Evolutionary conservation across 176 grass and related monocot genomes (phyloP).

Genomic region (Alopecurus myosuroides): DNA sequence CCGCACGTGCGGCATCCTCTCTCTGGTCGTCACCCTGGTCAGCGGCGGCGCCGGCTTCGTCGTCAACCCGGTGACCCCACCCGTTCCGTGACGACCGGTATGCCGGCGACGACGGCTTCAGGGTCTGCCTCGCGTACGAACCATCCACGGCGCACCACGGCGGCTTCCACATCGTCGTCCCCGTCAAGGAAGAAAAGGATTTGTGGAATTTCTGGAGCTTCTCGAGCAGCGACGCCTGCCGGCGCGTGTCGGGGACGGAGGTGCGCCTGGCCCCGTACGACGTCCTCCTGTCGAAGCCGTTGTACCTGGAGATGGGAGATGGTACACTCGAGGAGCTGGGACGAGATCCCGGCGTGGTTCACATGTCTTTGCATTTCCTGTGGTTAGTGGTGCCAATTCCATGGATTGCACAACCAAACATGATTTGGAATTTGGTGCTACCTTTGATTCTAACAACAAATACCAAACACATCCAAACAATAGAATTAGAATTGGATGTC

Average conservation of each 20-base stretch:
- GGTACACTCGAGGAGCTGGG: not conserved
- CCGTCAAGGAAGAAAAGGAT: not conserved
- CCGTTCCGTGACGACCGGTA: not conserved
- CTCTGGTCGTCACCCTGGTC: not conserved
- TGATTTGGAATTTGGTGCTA: too few relatives aligned
- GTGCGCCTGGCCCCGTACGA: not conserved
- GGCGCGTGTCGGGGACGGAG: not conserved
- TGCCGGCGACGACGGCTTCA: not conserved
- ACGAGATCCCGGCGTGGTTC: not conserved
- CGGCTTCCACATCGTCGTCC: not conserved
- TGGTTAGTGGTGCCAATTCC: constrained; percentile 22
- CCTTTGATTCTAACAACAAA: too few relatives aligned
- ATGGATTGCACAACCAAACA: too few relatives aligned
- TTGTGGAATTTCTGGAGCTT: not conserved
- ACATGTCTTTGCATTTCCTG: not conserved
- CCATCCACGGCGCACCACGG: not conserved
- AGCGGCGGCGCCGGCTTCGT: not conserved
- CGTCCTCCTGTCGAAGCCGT: not conserved
- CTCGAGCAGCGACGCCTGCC: not conserved
- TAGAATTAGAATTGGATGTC: too few relatives aligned
- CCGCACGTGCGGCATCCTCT: constrained; percentile 2
- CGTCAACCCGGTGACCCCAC: not conserved
- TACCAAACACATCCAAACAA: too few relatives aligned
- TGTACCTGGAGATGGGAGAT: not conserved
- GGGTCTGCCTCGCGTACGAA: constrained; percentile 9